Evolutionary conservation across 2,329 filamentous ascomycete species (phyloP).

Genomic region (Ceratocystis cubensis): DNA sequence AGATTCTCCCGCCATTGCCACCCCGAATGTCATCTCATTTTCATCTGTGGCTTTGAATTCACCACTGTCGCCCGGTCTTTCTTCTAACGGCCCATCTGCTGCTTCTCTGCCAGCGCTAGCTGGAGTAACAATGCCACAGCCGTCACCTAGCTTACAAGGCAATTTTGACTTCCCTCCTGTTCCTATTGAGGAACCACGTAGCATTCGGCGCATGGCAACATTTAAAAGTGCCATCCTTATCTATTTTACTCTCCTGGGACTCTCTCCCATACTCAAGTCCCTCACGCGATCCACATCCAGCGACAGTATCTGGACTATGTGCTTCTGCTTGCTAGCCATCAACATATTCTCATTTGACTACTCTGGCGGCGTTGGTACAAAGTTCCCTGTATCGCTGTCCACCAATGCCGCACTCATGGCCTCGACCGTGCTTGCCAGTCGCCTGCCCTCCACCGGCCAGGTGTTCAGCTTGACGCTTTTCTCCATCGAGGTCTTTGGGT

Average conservation of each 20-base stretch:
- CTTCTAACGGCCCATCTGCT: constrained; percentile 19
- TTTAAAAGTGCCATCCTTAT: constrained; percentile 88
- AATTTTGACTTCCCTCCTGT: constrained; percentile 24
- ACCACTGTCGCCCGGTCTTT: constrained; percentile 26
- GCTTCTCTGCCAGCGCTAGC: constrained; percentile 21
- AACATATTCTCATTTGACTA: constrained; percentile 99
- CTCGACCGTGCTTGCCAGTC: constrained; percentile 81
- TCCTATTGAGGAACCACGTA: constrained; percentile 31
- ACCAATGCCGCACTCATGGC: constrained; percentile 97
- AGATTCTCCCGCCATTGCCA: not conserved
- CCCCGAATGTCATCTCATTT: not conserved
- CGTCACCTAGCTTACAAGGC: constrained; percentile 23
- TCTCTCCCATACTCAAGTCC: constrained; percentile 91
- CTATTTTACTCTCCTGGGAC: constrained; percentile 78
- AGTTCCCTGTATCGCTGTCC: constrained; percentile 63
- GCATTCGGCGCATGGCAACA: constrained; percentile 53
- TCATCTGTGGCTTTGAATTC: constrained; percentile 45
- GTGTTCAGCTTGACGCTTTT: constrained; percentile 93
- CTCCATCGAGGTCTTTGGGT: constrained; percentile 90
- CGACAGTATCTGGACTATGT: constrained; percentile 96
- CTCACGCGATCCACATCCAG: constrained; percentile 84
- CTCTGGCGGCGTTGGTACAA: constrained; percentile 51
- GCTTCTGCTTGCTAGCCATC: constrained; percentile 80
- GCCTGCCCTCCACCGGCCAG: constrained; percentile 77
- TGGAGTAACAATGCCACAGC: constrained; percentile 18